Evolutionary conservation across 768 basidiomycete genomes (phyloP), one percentile per base, ranked within the genome.

Genomic region (Mycena rebaudengoi): DNA sequence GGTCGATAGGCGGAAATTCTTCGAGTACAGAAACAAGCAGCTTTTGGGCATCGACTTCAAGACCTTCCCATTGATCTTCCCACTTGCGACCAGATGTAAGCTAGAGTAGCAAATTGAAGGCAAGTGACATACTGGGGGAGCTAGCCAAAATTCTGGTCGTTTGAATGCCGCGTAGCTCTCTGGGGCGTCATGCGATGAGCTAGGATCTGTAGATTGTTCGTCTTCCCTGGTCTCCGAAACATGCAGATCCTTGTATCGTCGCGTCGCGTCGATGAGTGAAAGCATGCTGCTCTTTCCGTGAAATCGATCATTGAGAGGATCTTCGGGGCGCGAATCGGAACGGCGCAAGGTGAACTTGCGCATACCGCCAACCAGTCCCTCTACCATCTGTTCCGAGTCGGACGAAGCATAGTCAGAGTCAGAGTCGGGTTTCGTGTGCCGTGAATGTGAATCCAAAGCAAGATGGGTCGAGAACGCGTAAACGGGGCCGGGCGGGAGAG

Each of bases 201-300:
- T 71, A 66, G 58, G 23, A 12, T 55, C 37, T 20, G 32, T 29
- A 28, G n/a, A n/a, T n/a, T 51, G 25, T 23, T 70, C 73, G 33
- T 60, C 69, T 16, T 75, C 62, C 7, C 4, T 16, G 10, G 45
- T 40, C 16, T 84, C 83, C 49, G 79, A 75, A 59, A 85, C 70
- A 44, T 85, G 85, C 71, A 84, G 76, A 56, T 85, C 78, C 65
- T 83, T 86, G 60, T 87, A 80, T 68, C 82, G 83, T 35, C 86
- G 76, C 0, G 86, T 84, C 0, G 81, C 77, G 44, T 84, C 85
- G 21, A 90, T 82, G 13, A 90, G 82, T 28, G 83, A 80, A 33
- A 85, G 81, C 14, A 79, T 79, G 67, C 86, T 88, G 70, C 86
- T 89, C 67, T 86, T 84, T 16, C 88, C 89, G 69, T 89, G 87